Base-by-base conservation (phyloP, 2,329 filamentous ascomycete species). In the Biscogniauxia mediterranea region DNA sequence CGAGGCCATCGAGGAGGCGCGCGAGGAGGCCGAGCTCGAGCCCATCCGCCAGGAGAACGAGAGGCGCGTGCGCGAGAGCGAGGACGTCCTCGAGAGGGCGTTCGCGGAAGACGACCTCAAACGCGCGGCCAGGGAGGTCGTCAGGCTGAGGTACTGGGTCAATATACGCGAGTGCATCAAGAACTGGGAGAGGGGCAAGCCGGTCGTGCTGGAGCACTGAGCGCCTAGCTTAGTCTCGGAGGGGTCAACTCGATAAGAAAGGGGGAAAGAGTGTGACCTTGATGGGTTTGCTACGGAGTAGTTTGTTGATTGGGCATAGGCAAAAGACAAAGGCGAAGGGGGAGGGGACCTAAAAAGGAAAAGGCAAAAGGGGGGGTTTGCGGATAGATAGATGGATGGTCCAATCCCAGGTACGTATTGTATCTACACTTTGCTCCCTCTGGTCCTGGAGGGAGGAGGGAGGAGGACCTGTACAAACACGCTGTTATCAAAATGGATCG, bases 71-170 rank as follows among this genome's bases (percentile, higher is more conserved):
- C 70, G 71, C 19, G 79, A 77, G 64, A 89, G 89, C 70, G 89
- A 93, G 71, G 76, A 76, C 55, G 74, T 77, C 1, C 71, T 98
- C 23, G 90, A 84, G 54, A 70, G 74, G 58, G 85, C 87, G 0
- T 94, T 98, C 72, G 81, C 78, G 64, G 69, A 75, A 8, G 90
- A 89, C 55, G 85, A 94, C 72, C 73, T 91, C 49, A 82, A 87
- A 50, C 77, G 64, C 8, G 94, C 93, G 17, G 87, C 84, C 77
- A 76, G 73, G 63, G 92, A 96, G 82, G 88, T 89, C 53, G 87
- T 97, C 1, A 82, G 85, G 74, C 77, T 97, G 78, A 82, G 92
- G 74, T 98, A 97, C 79, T 97, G 94, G 94, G 84, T 90, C 59
- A 97, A 93, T 76, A 89, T 98, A 63, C 84, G 87, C 64, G 90